A percentile compares a stretch with the other conserved stretches of the same genome.
These are phyloP conservation scores for Lathyrus oleraceus DNA, from an alignment of 306 rosid genomes.

Conservation along the genomic window DNA sequence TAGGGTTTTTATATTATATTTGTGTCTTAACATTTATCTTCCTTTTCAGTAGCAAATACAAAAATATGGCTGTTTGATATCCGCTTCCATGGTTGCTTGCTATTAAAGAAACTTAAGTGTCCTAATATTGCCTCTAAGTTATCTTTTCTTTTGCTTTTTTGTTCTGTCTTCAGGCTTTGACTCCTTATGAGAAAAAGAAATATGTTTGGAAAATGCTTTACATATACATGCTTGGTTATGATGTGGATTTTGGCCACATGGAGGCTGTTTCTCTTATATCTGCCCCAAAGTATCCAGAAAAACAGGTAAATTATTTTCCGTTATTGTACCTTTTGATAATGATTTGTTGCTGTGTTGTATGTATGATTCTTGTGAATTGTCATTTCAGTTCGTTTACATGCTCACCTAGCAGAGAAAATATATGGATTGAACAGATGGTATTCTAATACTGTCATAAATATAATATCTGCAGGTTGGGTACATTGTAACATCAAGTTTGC, in stretches of 20 bases:
- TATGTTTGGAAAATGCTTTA: constrained; percentile 99
- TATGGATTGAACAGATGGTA: constrained; percentile 24
- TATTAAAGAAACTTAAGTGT: constrained; percentile 24
- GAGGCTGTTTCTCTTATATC: constrained; percentile 99
- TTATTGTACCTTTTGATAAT: constrained; percentile 1
- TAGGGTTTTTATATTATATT: neutral
- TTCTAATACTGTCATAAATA: constrained; percentile 37
- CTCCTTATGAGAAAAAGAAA: constrained; percentile 96
- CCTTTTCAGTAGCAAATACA: neutral
- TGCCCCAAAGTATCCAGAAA: constrained; percentile 99
- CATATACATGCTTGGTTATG: constrained; percentile 95
- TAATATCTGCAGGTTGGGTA: constrained; percentile 91
- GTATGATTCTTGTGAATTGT: constrained; percentile 9
- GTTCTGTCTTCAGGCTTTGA: constrained; percentile 67
- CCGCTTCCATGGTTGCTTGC: constrained; percentile 20
- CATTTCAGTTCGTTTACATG: constrained; percentile 30
- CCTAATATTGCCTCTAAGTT: constrained; percentile 9
- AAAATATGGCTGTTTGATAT: neutral
- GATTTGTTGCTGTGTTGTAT: neutral
- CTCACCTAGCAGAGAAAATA: constrained; percentile 25
- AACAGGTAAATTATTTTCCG: constrained; percentile 60
- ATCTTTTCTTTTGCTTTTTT: constrained; percentile 16
- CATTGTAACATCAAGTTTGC: constrained; percentile 92
- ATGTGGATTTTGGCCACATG: constrained; percentile 99
- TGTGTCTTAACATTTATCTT: neutral